Percentiles rank a stretch among this genome's conserved stretches.
Evolutionary conservation across 2,329 filamentous ascomycete species (phyloP).

Genomic region (Hypoxylon sp.): DNA sequence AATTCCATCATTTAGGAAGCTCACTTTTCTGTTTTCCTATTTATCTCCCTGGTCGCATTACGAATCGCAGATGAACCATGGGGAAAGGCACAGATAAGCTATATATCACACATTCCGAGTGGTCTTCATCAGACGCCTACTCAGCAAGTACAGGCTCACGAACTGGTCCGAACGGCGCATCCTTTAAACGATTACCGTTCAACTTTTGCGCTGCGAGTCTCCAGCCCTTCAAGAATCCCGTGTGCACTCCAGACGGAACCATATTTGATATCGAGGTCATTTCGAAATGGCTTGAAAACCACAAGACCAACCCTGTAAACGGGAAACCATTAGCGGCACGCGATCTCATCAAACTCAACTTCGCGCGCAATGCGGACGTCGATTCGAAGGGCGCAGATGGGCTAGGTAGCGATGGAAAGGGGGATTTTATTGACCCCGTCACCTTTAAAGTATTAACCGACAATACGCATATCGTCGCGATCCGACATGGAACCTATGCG

Average conservation of each 20-base stretch:
- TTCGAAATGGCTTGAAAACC: slow-evolving; percentile 91
- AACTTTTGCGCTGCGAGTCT: slow-evolving; percentile 98
- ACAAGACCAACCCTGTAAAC: slow-evolving; percentile 91
- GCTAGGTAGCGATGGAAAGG: slow-evolving; percentile 66
- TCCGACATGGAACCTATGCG: slow-evolving; percentile 83
- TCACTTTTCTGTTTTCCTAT: slow-evolving; percentile 6
- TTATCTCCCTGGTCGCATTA: slow-evolving; percentile 20
- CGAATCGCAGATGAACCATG: slow-evolving; percentile 53
- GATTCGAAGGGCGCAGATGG: slow-evolving; percentile 63
- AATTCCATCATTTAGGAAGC: slow-evolving; percentile 10
- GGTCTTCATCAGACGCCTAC: slow-evolving; percentile 91
- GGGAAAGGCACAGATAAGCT: slow-evolving; percentile 71
- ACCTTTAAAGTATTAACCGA: slow-evolving; percentile 98
- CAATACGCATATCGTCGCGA: slow-evolving; percentile 95
- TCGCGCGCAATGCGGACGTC: slow-evolving; percentile 87
- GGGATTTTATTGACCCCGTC: slow-evolving; percentile 94
- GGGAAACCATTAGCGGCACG: slow-evolving; percentile 82
- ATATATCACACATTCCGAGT: slow-evolving; percentile 95
- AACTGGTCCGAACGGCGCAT: slow-evolving; percentile 68
- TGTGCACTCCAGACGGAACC: slow-evolving; percentile 88
- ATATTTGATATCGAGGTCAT: slow-evolving; percentile 98
- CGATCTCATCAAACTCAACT: slow-evolving; percentile 91
- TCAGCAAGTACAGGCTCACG: slow-evolving; percentile 81
- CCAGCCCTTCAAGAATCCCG: slow-evolving; percentile 94
- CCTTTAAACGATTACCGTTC: slow-evolving; percentile 92